Conservation (phyloP, 2,329 filamentous ascomycete genomes). For the Monilinia aucupariae region DNA sequence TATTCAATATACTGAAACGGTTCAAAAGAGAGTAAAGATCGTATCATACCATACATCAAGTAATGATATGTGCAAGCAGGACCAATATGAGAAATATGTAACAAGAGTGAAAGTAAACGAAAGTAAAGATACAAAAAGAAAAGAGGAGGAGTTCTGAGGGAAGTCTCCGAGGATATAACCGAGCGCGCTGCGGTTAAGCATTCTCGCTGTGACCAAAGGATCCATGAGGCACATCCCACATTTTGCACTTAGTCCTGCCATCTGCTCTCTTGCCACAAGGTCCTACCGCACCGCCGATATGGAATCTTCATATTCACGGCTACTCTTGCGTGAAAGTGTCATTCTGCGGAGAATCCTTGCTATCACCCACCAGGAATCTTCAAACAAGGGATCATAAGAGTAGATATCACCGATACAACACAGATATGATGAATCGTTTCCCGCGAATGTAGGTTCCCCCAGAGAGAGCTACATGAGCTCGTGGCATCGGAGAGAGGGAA, state of each 20-base stretch:
- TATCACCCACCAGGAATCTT: neutral
- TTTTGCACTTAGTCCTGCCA: neutral
- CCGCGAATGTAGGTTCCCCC: neutral
- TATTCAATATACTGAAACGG: neutral
- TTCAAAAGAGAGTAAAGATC: neutral
- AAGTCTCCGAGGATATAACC: neutral
- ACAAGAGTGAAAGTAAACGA: neutral
- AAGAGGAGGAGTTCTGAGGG: neutral
- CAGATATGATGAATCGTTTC: neutral
- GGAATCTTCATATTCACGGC: neutral
- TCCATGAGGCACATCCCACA: neutral
- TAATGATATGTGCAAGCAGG: neutral
- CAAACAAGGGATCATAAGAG: neutral
- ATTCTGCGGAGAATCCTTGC: constrained; percentile 2
- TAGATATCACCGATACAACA: neutral
- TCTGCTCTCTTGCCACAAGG: neutral
- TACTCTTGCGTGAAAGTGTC: neutral
- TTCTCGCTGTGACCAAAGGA: neutral
- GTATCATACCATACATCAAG: constrained; percentile 8
- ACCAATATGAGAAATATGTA: neutral
- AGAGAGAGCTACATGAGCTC: neutral
- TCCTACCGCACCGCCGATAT: neutral
- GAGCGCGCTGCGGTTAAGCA: neutral
- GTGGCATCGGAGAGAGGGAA: neutral
- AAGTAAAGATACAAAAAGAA: neutral